These are phyloP conservation scores for Dendrocalamus sinicus DNA, from an alignment of 176 grass and related monocot species.

Conservation along the genomic window DNA sequence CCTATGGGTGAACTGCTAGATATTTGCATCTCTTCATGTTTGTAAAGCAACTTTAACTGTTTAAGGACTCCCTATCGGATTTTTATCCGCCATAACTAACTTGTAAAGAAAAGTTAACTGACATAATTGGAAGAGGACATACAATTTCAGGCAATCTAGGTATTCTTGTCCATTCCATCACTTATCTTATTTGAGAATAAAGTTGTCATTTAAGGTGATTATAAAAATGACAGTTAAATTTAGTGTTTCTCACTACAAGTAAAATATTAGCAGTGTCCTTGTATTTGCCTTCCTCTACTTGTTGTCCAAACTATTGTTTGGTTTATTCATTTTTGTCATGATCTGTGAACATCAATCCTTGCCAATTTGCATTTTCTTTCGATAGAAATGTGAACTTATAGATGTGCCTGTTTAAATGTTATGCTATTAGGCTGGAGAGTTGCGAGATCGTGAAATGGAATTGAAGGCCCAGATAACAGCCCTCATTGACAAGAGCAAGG, in stretches of 20 bases:
- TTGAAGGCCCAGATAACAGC: constrained; percentile 75
- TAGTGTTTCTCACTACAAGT: constrained; percentile 2
- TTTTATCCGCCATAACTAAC: constrained; percentile 7
- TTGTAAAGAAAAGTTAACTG: neutral
- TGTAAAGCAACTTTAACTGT: neutral
- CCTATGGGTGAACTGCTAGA: constrained; percentile 12
- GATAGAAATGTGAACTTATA: neutral
- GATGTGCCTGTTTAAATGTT: constrained; percentile 8
- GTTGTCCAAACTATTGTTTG: neutral
- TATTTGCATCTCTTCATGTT: constrained; percentile 41
- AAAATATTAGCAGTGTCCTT: neutral
- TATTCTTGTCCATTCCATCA: constrained; percentile 24
- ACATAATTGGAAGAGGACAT: constrained; percentile 20
- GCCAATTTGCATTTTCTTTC: constrained; percentile 30
- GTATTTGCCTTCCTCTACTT: constrained; percentile 12
- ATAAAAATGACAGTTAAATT: neutral
- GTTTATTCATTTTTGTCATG: constrained; percentile 13
- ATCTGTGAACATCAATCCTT: neutral
- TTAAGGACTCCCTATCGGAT: neutral
- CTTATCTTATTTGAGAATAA: constrained; percentile 28
- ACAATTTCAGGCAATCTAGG: constrained; percentile 35
- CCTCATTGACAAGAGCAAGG: constrained; percentile 83
- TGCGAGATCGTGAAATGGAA: constrained; percentile 87
- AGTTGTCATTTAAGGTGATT: constrained; percentile 6
- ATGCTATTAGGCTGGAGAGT: constrained; percentile 69